Evolutionary conservation across 139 green algal genomes (phyloP).

Genomic region (Micractinium conductrix): DNA sequence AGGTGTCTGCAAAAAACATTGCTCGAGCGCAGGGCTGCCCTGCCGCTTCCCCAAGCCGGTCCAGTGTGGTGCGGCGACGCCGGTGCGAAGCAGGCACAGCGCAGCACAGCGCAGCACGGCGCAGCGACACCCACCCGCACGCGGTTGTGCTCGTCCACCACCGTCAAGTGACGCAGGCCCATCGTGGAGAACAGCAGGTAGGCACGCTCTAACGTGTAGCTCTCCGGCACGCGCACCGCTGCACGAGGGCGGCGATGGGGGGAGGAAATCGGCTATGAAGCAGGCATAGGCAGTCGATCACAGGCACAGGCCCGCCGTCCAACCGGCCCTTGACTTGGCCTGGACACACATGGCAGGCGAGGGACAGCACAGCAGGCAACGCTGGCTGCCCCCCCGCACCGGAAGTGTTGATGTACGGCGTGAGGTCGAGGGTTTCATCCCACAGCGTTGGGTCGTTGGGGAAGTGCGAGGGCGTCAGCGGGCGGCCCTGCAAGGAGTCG

Average conservation of each 20-base stretch:
- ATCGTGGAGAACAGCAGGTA: slow-evolving; percentile 89
- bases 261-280: too few relatives aligned
- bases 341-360: too few relatives aligned
- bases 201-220: slow-evolving; percentile 80
- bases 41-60: not conserved
- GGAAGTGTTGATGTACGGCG: slow-evolving; percentile 83
- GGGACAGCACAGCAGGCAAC: not conserved
- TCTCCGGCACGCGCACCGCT: slow-evolving; percentile 60
- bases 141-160: slow-evolving; percentile 79
- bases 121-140: slow-evolving; percentile 43
- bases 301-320: too few relatives aligned
- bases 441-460: slow-evolving; percentile 38
- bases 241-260: not conserved
- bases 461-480: slow-evolving; percentile 24
- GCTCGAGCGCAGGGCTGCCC: too few relatives aligned
- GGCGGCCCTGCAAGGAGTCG: slow-evolving; percentile 27
- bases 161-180: slow-evolving; percentile 80
- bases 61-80: not conserved
- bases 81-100: too few relatives aligned
- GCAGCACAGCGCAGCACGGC: not conserved
- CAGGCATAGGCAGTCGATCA: too few relatives aligned
- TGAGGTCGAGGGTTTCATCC: slow-evolving; percentile 75
- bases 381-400: not conserved
- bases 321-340: too few relatives aligned
- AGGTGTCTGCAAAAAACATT: too few relatives aligned